Evolutionary conservation across 306 rosid genomes (phyloP).

Genomic region (Quercus engelmannii): DNA sequence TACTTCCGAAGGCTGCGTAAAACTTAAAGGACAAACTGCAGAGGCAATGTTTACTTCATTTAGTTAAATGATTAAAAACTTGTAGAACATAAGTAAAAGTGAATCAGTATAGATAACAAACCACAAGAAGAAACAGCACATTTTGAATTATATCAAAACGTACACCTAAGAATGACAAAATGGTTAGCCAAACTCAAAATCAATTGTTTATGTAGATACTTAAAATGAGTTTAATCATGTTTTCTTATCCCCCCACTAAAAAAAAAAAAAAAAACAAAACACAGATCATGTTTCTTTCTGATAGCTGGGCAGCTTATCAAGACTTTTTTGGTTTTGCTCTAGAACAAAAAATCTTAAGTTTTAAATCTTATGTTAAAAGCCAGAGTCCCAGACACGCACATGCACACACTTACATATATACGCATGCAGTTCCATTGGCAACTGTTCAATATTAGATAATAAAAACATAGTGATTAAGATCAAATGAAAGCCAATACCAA

Average conservation of each 20-base stretch:
- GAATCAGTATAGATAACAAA: background rate
- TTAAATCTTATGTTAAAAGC: background rate
- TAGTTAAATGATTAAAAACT: background rate
- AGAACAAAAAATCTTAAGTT: background rate
- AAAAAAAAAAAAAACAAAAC: too few species aligned
- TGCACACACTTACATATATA: background rate
- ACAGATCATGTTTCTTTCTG: background rate
- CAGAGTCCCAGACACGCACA: too few species aligned
- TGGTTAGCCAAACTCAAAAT: background rate
- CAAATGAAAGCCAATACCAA: background rate
- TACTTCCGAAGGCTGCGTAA: conserved; percentile 78
- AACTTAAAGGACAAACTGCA: conserved; percentile 91
- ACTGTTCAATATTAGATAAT: background rate
- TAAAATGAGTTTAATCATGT: background rate
- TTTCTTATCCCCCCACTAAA: too few species aligned
- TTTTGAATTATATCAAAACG: background rate
- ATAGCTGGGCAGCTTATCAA: background rate
- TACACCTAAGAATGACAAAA: background rate
- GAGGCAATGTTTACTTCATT: conserved; percentile 24
- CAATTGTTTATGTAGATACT: background rate
- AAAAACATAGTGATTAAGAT: background rate
- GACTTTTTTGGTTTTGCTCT: background rate
- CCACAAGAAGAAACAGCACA: background rate
- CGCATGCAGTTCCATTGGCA: background rate
- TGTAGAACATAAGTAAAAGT: background rate